These are phyloP conservation scores for Phytopythium helicoides DNA, from an alignment of 352 stramenopile species.

Conservation along the genomic window DNA sequence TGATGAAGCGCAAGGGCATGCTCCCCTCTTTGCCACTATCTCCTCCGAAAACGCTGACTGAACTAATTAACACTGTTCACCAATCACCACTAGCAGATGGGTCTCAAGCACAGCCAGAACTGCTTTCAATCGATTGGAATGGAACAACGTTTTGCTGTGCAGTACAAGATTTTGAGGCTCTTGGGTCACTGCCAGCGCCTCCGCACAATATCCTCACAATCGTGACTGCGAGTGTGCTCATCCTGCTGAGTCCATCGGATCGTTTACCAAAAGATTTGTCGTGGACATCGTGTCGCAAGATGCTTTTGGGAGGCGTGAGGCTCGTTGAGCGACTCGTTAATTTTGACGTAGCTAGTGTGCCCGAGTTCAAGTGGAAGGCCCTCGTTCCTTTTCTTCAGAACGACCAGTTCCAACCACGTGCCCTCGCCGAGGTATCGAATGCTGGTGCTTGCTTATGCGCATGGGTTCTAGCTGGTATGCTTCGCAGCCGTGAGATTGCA, in stretches of 20 bases:
- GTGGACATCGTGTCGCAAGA: constrained; percentile 63
- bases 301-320: constrained; percentile 44
- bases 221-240: constrained; percentile 58
- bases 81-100: not conserved
- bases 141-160: constrained; percentile 38
- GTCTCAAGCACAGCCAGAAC: constrained; percentile 1
- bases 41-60: constrained; percentile 56
- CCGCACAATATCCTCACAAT: constrained; percentile 65
- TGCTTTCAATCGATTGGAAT: constrained; percentile 26
- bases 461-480: constrained; percentile 54
- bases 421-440: constrained; percentile 47
- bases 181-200: constrained; percentile 36
- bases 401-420: constrained; percentile 65
- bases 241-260: constrained; percentile 67
- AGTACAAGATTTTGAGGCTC: constrained; percentile 42
- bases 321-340: constrained; percentile 46
- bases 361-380: constrained; percentile 73
- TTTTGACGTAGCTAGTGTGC: constrained; percentile 39
- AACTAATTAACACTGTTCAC: constrained; percentile 55
- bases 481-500: constrained; percentile 25
- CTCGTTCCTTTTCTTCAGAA: constrained; percentile 70
- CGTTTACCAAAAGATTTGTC: constrained; percentile 69
- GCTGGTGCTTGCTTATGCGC: constrained; percentile 58
- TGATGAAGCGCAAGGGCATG: constrained; percentile 74
- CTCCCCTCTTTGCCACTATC: constrained; percentile 55